Percentiles rank a stretch among this genome's conserved stretches.
Evolutionary conservation across 2,329 filamentous ascomycete genomes (phyloP).

Genomic region (Cyclaneusma minus): DNA sequence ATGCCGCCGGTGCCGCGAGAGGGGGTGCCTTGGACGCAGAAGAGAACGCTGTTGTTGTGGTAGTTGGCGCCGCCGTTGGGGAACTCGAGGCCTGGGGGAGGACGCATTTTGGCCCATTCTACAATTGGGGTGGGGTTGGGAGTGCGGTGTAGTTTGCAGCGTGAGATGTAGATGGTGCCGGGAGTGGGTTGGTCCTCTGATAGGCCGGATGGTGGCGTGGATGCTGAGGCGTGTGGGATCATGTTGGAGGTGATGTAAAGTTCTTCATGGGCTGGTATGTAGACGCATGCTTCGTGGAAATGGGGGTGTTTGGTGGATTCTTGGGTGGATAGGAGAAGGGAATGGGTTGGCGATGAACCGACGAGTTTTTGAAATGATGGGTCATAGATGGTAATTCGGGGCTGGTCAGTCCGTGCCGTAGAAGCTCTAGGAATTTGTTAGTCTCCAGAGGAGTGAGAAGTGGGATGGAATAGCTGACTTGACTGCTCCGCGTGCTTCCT

Average conservation of each 20-base stretch:
- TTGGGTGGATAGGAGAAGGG: constrained; percentile 23
- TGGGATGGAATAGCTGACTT: too few species aligned
- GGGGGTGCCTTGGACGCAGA: constrained; percentile 24
- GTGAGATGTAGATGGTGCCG: constrained; percentile 30
- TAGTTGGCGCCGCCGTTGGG: constrained; percentile 27
- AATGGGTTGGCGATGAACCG: constrained; percentile 19
- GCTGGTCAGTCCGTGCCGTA: constrained; percentile 9
- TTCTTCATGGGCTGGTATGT: constrained; percentile 23
- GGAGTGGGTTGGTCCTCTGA: too few species aligned
- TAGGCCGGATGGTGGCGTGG: constrained; percentile 18
- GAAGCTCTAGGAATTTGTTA: constrained; percentile 9
- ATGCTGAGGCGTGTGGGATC: constrained; percentile 16
- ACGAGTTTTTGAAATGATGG: constrained; percentile 20
- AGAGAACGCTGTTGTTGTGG: constrained; percentile 20
- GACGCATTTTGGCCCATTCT: constrained; percentile 26
- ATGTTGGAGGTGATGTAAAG: constrained; percentile 29
- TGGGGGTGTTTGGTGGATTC: constrained; percentile 26
- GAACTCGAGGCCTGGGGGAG: constrained; percentile 27
- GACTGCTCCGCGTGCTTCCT: too few species aligned
- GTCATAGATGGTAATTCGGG: constrained; percentile 24
- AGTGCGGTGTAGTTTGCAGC: constrained; percentile 20
- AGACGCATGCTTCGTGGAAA: constrained; percentile 29
- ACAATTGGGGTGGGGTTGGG: too few species aligned
- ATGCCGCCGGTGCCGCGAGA: constrained; percentile 13
- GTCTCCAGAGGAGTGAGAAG: too few species aligned